Evolutionary conservation across 1,284 basidiomycete species (phyloP), one percentile per base, ranked within the genome.

Genomic region (Ustilago lituana): DNA sequence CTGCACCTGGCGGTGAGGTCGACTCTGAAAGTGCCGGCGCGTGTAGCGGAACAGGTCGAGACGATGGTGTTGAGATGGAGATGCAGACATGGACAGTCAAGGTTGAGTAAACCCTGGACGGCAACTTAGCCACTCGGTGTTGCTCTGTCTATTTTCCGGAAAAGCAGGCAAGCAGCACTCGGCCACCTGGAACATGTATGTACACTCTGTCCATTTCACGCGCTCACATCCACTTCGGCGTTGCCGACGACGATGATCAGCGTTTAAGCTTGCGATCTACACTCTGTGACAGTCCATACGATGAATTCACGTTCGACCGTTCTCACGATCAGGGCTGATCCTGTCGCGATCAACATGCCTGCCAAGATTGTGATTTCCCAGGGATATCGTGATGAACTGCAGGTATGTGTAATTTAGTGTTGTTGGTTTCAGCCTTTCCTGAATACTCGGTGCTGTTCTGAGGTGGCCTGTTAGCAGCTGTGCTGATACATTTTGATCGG

Each of bases 121-220:
- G 41, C 17, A 22, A 20, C 19, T 20, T 22, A 17, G 27, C 41
- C 29, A 37, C 5, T 33, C 20, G 37, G 26, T 39, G 37, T 22
- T 32, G 37, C 24, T 32, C 27, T 27, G 37, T 33, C 12, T 7
- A 24, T 27, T 33, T 41, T 33, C 15, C 29, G 19, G 27, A 40
- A 31, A 45, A 38, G 15, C 32, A 45, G 41, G 24, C 32, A 45
- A 29, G 10, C 23, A 38, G 41, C 20, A 27, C 41, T 45, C 33
- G 40, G 33, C 32, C 32, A 45, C 5, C 37, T 49, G 55, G 51
- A 26, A 58, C 48, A 51, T 46, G 37, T 36, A 29, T n/a, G n/a
- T n/a, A 57, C 55, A 9, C 37, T 49, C 15, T 7, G 14, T 31
- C 35, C 15, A 31, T 38, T 29, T 38, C 35, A 56, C 29, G 19